Evolutionary conservation across 2,329 filamentous ascomycete genomes (phyloP), one percentile per base, ranked within the genome.

Genomic region (Fusarium sp.): DNA sequence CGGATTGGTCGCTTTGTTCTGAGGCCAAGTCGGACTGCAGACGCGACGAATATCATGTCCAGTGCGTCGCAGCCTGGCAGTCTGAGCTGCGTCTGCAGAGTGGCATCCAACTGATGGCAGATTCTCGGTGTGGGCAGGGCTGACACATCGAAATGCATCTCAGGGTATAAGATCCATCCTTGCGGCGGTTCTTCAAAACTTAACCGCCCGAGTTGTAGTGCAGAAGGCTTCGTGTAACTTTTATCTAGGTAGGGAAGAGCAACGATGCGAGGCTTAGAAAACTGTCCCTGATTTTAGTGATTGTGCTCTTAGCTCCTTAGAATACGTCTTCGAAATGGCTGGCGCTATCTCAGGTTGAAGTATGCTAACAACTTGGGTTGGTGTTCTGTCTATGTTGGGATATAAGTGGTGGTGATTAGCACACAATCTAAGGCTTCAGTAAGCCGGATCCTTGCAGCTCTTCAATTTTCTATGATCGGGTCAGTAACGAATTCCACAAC

Each of bases 1-100:
- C 17, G 40, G 51, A 52, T 65, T 56, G 62, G 65, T 26, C 47
- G 17, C 26, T 47, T n/a, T 39, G 17, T 32, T 46, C 21, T 58
- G 65, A 68, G 56, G 61, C 65, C 61, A 62, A 51, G 32, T 51
- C 50, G 45, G 42, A 45, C 51, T 67, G 61, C 65, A 67, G 62
- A 66, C 30, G 49, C 45, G 44, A 52, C 45, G 45, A 39, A 42
- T 44, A 58, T 40, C 38, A 50, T 50, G 38, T 8, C 34, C n/a
- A n/a, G 17, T 66, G 34, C 32, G 50, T 68, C 44, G 47, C 45
- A 69, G 39, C 30, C 51, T 69, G 43, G 32, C 44, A 15, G 48
- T 44, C 44, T 46, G 39, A 51, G 46, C 38, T 60, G 56, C 43
- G 24, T 47, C 30, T 64, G 36, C 26, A 49, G 30, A 45, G 55